A percentile compares a stretch with the other conserved stretches of the same genome.
Evolutionary conservation across 2,329 filamentous ascomycete genomes (phyloP).

Genomic region (Colletotrichum liriopes): DNA sequence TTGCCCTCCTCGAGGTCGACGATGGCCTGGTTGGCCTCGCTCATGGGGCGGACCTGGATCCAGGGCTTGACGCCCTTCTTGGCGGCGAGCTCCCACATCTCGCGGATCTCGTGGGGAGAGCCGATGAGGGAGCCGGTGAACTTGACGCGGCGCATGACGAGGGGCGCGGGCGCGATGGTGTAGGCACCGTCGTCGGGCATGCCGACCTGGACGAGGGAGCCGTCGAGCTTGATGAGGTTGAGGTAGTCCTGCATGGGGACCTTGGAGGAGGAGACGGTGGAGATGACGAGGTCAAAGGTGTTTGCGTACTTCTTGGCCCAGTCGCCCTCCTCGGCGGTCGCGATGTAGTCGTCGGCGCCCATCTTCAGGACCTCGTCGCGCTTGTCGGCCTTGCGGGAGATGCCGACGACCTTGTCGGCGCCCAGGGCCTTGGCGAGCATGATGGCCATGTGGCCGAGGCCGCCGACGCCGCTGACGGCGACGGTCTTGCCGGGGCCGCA

Average conservation of each 20-base stretch:
- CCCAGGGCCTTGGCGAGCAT: slow-evolving; percentile 78
- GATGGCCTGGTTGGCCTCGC: slow-evolving; percentile 68
- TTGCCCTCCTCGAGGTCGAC: slow-evolving; percentile 70
- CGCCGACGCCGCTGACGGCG: slow-evolving; percentile 78
- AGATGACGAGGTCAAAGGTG: slow-evolving; percentile 72
- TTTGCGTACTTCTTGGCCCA: slow-evolving; percentile 68
- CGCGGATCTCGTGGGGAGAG: slow-evolving; percentile 68
- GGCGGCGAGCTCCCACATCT: slow-evolving; percentile 72
- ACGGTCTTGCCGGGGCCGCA: slow-evolving; percentile 78
- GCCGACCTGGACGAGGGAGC: slow-evolving; percentile 74
- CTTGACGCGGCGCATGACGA: slow-evolving; percentile 70
- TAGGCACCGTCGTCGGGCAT: slow-evolving; percentile 59
- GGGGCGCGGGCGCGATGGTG: slow-evolving; percentile 64
- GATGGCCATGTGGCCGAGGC: slow-evolving; percentile 79
- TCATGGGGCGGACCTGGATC: slow-evolving; percentile 69
- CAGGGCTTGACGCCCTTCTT: slow-evolving; percentile 71
- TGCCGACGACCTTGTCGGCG: slow-evolving; percentile 73
- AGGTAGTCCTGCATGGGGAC: slow-evolving; percentile 73
- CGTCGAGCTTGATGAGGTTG: slow-evolving; percentile 68
- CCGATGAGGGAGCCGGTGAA: slow-evolving; percentile 65
- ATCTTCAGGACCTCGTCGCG: slow-evolving; percentile 69
- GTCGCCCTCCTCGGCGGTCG: slow-evolving; percentile 63
- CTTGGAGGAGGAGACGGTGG: slow-evolving; percentile 63
- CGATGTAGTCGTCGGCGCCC: slow-evolving; percentile 68
- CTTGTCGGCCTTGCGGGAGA: slow-evolving; percentile 69